phyloP scores from a whole-genome alignment of 2,329 filamentous ascomycete species.

The Exutisphaerella laricina region DNA sequence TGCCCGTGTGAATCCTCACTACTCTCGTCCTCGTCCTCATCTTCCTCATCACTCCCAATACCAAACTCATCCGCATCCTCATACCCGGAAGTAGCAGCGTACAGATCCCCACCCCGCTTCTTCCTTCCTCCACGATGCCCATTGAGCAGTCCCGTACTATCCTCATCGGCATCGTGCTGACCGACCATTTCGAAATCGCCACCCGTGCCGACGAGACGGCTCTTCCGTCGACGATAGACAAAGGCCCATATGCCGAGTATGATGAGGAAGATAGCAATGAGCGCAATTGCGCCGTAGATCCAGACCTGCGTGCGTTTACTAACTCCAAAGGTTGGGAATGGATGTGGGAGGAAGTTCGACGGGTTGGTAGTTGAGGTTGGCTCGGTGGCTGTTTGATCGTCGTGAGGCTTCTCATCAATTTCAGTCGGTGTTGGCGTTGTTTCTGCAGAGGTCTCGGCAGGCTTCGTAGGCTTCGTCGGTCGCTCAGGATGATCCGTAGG shows the following conservation, averaged over 20 bases:
- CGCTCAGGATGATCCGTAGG: constrained; percentile 45
- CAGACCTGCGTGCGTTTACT: constrained; percentile 83
- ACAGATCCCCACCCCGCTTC: constrained; percentile 76
- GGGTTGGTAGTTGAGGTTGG: constrained; percentile 5
- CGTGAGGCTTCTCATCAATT: constrained; percentile 29
- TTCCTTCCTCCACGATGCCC: constrained; percentile 42
- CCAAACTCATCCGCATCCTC: constrained; percentile 51
- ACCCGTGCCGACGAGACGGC: constrained; percentile 60
- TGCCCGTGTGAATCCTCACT: background rate
- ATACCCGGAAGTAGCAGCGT: constrained; percentile 94
- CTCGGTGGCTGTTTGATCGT: constrained; percentile 7
- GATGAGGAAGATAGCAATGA: constrained; percentile 78
- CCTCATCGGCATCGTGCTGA: constrained; percentile 59
- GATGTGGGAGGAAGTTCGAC: background rate
- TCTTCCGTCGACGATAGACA: constrained; percentile 65
- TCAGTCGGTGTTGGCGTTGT: constrained; percentile 34
- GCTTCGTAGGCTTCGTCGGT: constrained; percentile 50
- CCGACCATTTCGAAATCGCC: constrained; percentile 95
- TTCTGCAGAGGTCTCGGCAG: constrained; percentile 29
- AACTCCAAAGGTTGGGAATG: constrained; percentile 77
- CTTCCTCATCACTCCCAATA: constrained; percentile 22
- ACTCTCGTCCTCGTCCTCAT: constrained; percentile 19
- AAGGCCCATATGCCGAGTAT: constrained; percentile 72
- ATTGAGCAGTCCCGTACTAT: constrained; percentile 26
- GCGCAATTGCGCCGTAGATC: constrained; percentile 82